Evolutionary conservation across 352 stramenopile species (phyloP), one percentile per base, ranked within the genome.

Genomic region (Globisporangium mamillatum): DNA sequence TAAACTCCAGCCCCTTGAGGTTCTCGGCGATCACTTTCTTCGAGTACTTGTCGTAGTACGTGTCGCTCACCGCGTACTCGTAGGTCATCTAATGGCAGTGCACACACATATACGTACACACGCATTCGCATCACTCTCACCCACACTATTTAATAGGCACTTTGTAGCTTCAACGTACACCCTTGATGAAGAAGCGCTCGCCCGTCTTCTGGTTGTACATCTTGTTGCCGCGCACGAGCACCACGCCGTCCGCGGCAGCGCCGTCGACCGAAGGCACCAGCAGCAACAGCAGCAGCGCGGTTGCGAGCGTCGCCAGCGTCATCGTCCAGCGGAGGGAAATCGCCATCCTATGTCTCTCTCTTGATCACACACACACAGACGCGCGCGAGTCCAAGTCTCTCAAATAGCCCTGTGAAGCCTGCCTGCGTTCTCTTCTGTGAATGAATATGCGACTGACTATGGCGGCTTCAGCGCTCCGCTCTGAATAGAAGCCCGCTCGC

Each of bases 121-220:
- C 20, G 29, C 1, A 14, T 34, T 44, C 60, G 14, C 44, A 52
- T 24, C 18, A 12, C 44, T 52, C 16, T 10, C 24, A 8, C 8
- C 36, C 53, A 67, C 5, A 66, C 48, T 32, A 53, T 10, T 46
- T 14, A 8, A 41, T 44, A 63, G 14, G 29, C 29, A 20, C 25
- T 58, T 10, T 18, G 14, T 4, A 34, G 60, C 18, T 55, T 29
- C 22, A 25, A 82, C 85, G 74, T 74, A 94, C 85, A 59, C 88
- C 88, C 74, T 93, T 91, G 64, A 95, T 92, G 75, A 94, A 88
- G 69, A 96, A 96, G 50, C 88, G 88, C 67, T 94, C 84, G 70
- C 82, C 81, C 14, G 86, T 84, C 22, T 91, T 91, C 34, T 74
- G 73, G 68, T 96, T 91, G 76, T 92, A 96, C 74, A 96, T 84